Conservation (phyloP, 2,329 filamentous ascomycete genomes). For the Scopulariopsis brevicaulis region DNA sequence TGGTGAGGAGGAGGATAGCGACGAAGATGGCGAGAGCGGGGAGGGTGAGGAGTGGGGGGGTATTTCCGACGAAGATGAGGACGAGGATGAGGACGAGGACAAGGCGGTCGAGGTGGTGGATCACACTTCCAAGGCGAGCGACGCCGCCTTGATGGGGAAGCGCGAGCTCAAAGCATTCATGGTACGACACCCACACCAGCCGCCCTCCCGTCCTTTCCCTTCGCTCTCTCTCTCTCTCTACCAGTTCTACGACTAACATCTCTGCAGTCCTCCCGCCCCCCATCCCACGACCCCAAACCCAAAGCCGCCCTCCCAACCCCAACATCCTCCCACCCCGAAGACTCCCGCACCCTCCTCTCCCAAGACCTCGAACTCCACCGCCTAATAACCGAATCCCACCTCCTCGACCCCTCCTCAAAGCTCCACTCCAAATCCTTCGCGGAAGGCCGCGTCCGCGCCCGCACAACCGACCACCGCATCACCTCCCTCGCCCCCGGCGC, state of each 20-base stretch:
- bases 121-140: slow-evolving; percentile 32
- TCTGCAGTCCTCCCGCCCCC: slow-evolving; percentile 35
- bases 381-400: slow-evolving; percentile 82
- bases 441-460: slow-evolving; percentile 63
- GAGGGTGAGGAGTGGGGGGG: slow-evolving; percentile 19
- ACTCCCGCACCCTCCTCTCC: slow-evolving; percentile 61
- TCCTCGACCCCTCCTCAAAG: slow-evolving; percentile 39
- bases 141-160: slow-evolving; percentile 42
- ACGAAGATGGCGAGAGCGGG: slow-evolving; percentile 13
- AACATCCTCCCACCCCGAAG: slow-evolving; percentile 33
- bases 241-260: slow-evolving; percentile 3
- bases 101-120: slow-evolving; percentile 48
- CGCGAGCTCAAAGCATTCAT: slow-evolving; percentile 70
- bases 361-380: slow-evolving; percentile 89
- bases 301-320: slow-evolving; percentile 13
- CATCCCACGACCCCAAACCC: slow-evolving; percentile 18
- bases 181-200: slow-evolving; percentile 26
- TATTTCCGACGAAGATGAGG: slow-evolving; percentile 12
- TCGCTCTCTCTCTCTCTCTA: neutral
- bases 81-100: slow-evolving; percentile 11
- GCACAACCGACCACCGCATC: slow-evolving; percentile 74
- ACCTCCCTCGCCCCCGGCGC: slow-evolving; percentile 67
- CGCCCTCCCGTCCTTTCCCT: neutral
- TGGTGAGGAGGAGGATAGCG: slow-evolving; percentile 18
- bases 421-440: slow-evolving; percentile 29